phyloP scores from a whole-genome alignment of 495 filamentous ascomycete species.

The Aspergillus bridgeri region DNA sequence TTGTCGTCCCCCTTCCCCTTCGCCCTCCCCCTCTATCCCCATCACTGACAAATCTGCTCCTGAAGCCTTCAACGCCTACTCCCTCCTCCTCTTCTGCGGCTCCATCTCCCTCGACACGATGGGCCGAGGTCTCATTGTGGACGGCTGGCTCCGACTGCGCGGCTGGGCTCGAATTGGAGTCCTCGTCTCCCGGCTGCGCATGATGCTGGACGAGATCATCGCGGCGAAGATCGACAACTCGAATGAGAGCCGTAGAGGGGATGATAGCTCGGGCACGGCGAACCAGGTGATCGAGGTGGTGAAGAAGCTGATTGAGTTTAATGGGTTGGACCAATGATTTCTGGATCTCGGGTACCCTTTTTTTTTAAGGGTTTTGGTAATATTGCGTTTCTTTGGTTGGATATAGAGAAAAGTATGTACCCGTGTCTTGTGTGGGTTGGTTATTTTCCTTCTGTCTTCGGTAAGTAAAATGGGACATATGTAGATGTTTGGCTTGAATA shows the following conservation, averaged over 20 bases:
- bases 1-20: background rate
- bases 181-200: slow-evolving; percentile 74
- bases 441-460: too few relatives aligned
- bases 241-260: background rate
- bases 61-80: slow-evolving; percentile 84
- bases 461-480: too few relatives aligned
- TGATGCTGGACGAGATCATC: slow-evolving; percentile 82
- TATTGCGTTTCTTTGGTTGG: slow-evolving; percentile 4
- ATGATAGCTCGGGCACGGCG: slow-evolving; percentile 24
- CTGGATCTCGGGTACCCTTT: slow-evolving; percentile 1
- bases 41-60: background rate
- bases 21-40: background rate
- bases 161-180: slow-evolving; percentile 97
- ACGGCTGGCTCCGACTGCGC: slow-evolving; percentile 85
- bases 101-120: slow-evolving; percentile 80
- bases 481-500: background rate
- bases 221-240: slow-evolving; percentile 63
- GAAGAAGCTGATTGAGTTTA: slow-evolving; percentile 75
- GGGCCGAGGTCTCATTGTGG: slow-evolving; percentile 83
- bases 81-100: slow-evolving; percentile 86
- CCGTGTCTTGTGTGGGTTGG: too few relatives aligned
- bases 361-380: slow-evolving; percentile 12
- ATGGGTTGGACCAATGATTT: slow-evolving; percentile 71
- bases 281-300: slow-evolving; percentile 73
- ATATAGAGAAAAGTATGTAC: slow-evolving; percentile 1